Evolutionary conservation across 2,329 filamentous ascomycete genomes (phyloP), one percentile per base, ranked within the genome.

Genomic region (Apiospora rasikravindrae): DNA sequence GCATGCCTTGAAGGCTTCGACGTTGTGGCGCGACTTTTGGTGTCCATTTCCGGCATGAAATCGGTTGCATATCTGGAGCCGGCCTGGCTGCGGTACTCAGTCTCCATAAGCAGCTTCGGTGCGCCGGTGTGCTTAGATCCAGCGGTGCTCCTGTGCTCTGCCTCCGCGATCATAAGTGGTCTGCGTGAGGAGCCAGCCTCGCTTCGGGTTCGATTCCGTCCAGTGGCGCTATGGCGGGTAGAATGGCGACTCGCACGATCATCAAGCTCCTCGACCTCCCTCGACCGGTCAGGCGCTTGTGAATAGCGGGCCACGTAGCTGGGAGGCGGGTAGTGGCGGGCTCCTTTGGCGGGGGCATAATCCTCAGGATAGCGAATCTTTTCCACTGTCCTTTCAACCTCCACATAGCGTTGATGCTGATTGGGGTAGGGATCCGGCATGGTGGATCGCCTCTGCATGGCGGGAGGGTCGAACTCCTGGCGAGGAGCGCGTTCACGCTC

Each of bases 401-500:
- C 82, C 69, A 82, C 76, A 67, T 82, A 84, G 37, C 81, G 81
- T 29, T 78, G 76, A n/a, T 77, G 78, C 53, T 79, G 78, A 42
- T 78, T 79, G 22, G 79, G 77, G 67, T 79, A 80, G 26, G 78
- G 77, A 24, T 84, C 83, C 40, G 86, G 84, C 73, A 81, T 86
- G n/a, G 86, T 87, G 16, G 84, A 81, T 29, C 85, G 83, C 68
- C 86, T 83, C 33, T 82, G 79, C 69, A 86, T 81, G 16, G 77
- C 66, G 6, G 84, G 83, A 26, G 77, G 77, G 14, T 86, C 84
- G 69, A 82, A 82, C 24, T 84, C 83, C 69, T 86, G 84, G 33
- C 78, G 82, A 8, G 82, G 80, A 71, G 81, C 79, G 42, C 79
- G 83, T 64, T 81, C 76, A 8, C 82, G 81, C 19, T 93, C 91